Conservation (phyloP, 2,329 filamentous ascomycete species). For the Hypoxylon sp. region DNA sequence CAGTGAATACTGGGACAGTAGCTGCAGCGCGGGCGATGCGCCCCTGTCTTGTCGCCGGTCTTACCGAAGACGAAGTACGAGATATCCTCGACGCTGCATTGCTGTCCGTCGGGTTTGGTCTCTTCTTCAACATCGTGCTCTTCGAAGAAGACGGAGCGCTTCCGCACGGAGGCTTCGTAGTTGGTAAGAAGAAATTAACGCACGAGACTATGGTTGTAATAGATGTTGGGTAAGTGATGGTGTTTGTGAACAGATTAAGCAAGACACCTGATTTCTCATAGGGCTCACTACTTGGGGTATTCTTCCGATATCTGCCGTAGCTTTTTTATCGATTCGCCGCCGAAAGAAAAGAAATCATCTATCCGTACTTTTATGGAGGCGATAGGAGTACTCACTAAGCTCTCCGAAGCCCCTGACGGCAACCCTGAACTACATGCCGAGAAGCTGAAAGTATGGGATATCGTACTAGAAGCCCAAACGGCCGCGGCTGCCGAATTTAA, state of each 20-base stretch:
- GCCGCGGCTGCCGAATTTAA: constrained; percentile 67
- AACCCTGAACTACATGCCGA: constrained; percentile 57
- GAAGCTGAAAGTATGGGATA: constrained; percentile 71
- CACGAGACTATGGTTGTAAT: constrained; percentile 72
- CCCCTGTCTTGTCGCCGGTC: constrained; percentile 67
- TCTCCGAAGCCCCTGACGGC: background rate
- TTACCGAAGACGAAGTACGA: constrained; percentile 72
- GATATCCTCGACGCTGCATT: constrained; percentile 69
- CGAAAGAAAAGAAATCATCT: background rate
- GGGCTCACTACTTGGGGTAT: constrained; percentile 73
- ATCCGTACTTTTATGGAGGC: background rate
- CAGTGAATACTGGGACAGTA: constrained; percentile 75
- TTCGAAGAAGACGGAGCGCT: constrained; percentile 71
- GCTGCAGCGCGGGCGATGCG: constrained; percentile 72
- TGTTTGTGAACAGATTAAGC: no score
- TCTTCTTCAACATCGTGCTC: constrained; percentile 75
- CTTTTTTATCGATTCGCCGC: constrained; percentile 65
- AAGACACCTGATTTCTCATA: constrained; percentile 36
- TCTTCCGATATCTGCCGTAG: constrained; percentile 75
- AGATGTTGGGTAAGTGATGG: constrained; percentile 64
- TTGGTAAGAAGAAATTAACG: constrained; percentile 66
- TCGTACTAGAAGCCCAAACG: constrained; percentile 74
- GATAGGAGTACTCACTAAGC: constrained; percentile 1
- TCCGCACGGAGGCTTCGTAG: constrained; percentile 68
- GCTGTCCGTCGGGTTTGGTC: constrained; percentile 66